Conservation (phyloP, 2,329 filamentous ascomycete species). For the Clarireedia monteithiana region DNA sequence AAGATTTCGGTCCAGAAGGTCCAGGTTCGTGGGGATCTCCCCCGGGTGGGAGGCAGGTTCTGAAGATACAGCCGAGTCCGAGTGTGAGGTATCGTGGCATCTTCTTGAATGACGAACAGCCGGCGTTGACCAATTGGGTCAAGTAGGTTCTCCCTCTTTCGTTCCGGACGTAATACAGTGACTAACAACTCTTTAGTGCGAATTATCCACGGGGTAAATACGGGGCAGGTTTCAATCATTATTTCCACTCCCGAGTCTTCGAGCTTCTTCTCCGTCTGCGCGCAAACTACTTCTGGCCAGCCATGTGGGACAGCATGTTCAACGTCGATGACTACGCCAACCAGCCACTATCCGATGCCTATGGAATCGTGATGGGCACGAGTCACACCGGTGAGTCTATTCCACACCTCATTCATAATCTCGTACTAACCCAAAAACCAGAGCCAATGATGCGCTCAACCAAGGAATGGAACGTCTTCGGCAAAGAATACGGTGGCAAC, state of each 20-base stretch:
- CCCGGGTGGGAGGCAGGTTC: slow-evolving; percentile 23
- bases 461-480: slow-evolving; percentile 44
- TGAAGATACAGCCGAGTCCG: slow-evolving; percentile 41
- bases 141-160: slow-evolving; percentile 16
- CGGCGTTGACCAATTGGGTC: slow-evolving; percentile 57
- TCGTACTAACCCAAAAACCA: slow-evolving; percentile 21
- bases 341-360: slow-evolving; percentile 64
- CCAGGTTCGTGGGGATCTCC: background rate
- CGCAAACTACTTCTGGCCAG: slow-evolving; percentile 71
- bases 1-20: background rate
- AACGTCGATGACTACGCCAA: slow-evolving; percentile 62
- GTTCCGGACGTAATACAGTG: background rate
- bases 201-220: slow-evolving; percentile 35
- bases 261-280: slow-evolving; percentile 62
- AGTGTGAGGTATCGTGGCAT: slow-evolving; percentile 51
- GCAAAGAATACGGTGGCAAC: slow-evolving; percentile 29
- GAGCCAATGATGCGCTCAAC: slow-evolving; percentile 61
- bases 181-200: slow-evolving; percentile 26
- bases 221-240: slow-evolving; percentile 43
- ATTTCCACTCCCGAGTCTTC: slow-evolving; percentile 62
- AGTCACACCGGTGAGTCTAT: slow-evolving; percentile 45
- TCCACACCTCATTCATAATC: background rate
- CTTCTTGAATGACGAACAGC: slow-evolving; percentile 55
- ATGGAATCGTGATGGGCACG: slow-evolving; percentile 64
- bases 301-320: slow-evolving; percentile 65